Base-by-base conservation (phyloP, 495 filamentous ascomycete genomes). In the Pseudoneurospora amorphoporcata region DNA sequence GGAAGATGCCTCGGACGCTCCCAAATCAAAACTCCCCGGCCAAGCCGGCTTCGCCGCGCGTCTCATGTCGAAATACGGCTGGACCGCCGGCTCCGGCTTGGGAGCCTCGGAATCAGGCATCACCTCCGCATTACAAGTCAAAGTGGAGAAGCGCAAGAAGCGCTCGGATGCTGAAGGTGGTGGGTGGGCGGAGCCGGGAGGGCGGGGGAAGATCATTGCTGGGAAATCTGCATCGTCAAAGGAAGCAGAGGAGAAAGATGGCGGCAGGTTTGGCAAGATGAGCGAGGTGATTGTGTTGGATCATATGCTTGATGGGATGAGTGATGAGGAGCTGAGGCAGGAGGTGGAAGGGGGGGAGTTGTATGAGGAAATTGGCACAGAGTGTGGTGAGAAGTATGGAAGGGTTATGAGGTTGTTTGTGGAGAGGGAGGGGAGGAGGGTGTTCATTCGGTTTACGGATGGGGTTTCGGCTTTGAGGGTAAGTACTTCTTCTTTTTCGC, bases 341-440 rank as follows among this genome's bases (percentile, higher is more conserved):
- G 96, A 98, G 82, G 82, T 86, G 39, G 87, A 89, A 72, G 90
- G 91, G 14, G 92, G 91, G 35, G 42, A 71, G 0, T 79, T 99
- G 74, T 88, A 93, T 76, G 94, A 97, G 81, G 94, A 98, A 82
- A 97, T 99, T 79, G 95, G 95, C 23, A 92, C 97, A 72, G 93
- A 95, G 80, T 98, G 95, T 81, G 88, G 88, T 47, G 87, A 92
- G 68, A 92, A 94, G 87, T 99, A 97, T 79, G 95, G 95, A 10
- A 85, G 87, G 32, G 93, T 99, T 3, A 94, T 97, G 82, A 83
- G 94, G 74, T 87, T 99, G 19, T 90, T 88, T 75, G 90, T 98
- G 45, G 84, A 92, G 74, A 80, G 82, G 40, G 82, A 81, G 16
- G 85, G 81, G 3, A 79, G 83, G 14, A 82, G 86, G 23, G 95